Evolutionary conservation across 1,139 yeast genomes (phyloP).

Genomic region (Magnusiomyces suaveolens): DNA sequence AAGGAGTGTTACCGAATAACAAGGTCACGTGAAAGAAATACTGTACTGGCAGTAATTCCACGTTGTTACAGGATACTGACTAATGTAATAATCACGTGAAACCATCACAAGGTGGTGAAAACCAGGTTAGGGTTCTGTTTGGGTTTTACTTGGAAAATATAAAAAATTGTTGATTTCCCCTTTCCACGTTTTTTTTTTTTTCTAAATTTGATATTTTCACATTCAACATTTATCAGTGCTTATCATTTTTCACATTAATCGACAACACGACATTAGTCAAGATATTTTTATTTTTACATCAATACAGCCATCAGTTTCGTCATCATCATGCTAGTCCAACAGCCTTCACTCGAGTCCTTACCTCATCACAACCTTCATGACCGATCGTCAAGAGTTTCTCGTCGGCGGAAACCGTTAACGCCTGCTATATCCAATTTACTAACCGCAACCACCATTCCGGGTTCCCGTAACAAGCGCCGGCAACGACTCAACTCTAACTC

Average conservation of each 20-base stretch:
- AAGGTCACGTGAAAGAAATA: too few species aligned
- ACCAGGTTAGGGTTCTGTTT: not conserved
- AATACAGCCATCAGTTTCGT: too few species aligned
- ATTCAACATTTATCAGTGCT: not conserved
- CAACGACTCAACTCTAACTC: not conserved
- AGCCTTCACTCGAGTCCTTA: not conserved
- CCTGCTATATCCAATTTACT: conserved; percentile 22
- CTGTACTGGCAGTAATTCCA: too few species aligned
- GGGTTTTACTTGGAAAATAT: too few species aligned
- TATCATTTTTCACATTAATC: conserved; percentile 8
- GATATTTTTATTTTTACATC: too few species aligned
- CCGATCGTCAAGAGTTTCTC: conserved; percentile 4
- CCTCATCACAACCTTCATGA: not conserved
- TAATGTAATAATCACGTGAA: too few species aligned
- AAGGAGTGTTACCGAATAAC: too few species aligned
- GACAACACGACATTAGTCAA: too few species aligned
- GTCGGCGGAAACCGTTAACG: conserved; percentile 19
- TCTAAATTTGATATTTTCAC: not conserved
- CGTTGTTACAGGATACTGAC: too few species aligned
- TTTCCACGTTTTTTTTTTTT: not conserved
- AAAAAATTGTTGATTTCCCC: not conserved
- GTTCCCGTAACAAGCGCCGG: not conserved
- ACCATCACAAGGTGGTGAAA: too few species aligned
- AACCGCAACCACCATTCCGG: conserved; percentile 22
- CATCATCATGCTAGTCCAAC: not conserved